Percentiles rank a stretch among this genome's conserved stretches.
phyloP scores from a whole-genome alignment of 352 stramenopile genomes.

The Phytophthora sp. region DNA sequence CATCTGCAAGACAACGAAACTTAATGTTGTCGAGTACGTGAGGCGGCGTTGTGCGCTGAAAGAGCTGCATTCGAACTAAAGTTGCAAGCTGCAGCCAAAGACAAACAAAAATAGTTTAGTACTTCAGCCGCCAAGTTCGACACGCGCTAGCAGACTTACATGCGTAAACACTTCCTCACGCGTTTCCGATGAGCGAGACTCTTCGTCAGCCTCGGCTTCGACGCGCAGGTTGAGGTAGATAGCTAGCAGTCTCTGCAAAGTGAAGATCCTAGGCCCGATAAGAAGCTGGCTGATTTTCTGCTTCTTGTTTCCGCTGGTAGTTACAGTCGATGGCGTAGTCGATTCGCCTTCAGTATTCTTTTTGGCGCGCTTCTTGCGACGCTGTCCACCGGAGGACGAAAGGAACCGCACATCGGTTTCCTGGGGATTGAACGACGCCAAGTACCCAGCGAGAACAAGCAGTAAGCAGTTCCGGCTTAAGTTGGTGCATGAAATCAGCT shows the following conservation, averaged over 20 bases:
- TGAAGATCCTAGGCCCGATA: conserved; percentile 78
- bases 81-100: conserved; percentile 64
- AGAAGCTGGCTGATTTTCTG: conserved; percentile 66
- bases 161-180: conserved; percentile 82
- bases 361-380: conserved; percentile 60
- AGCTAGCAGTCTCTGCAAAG: conserved; percentile 69
- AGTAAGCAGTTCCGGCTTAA: conserved; percentile 73
- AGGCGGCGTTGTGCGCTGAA: conserved; percentile 74
- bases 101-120: conserved; percentile 4
- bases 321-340: conserved; percentile 4
- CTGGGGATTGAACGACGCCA: conserved; percentile 85
- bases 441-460: conserved; percentile 71
- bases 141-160: conserved; percentile 36
- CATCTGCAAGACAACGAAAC: conserved; percentile 78
- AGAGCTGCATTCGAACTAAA: conserved; percentile 78
- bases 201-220: conserved; percentile 44
- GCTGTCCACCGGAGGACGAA: conserved; percentile 56
- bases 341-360: conserved; percentile 21
- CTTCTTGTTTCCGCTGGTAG: conserved; percentile 33
- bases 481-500: conserved; percentile 65
- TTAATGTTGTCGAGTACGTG: conserved; percentile 80
- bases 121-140: neutral
- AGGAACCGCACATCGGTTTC: conserved; percentile 77
- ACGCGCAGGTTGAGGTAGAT: conserved; percentile 79
- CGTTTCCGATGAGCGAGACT: conserved; percentile 39